phyloP scores from a whole-genome alignment of 2,329 filamentous ascomycete species.

The Colletotrichum limetticola region DNA sequence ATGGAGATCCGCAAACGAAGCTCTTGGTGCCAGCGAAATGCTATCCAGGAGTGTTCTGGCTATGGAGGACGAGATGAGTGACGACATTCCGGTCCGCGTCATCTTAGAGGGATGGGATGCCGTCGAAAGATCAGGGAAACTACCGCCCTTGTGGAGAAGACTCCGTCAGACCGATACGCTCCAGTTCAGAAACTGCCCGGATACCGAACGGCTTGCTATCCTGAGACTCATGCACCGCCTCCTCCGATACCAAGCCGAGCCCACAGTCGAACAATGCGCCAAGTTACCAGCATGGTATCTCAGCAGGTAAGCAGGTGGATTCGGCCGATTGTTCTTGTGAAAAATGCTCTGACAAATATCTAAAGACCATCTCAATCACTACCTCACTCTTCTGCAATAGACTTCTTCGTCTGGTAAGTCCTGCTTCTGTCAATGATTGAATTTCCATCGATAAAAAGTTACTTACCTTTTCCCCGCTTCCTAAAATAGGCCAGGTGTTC shows the following conservation, averaged over 20 bases:
- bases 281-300: conserved; percentile 40
- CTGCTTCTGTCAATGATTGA: not conserved
- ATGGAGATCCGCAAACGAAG: conserved; percentile 40
- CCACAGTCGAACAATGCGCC: conserved; percentile 34
- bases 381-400: conserved; percentile 42
- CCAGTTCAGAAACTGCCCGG: conserved; percentile 37
- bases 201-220: conserved; percentile 38
- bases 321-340: not conserved
- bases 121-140: conserved; percentile 37
- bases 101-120: conserved; percentile 42
- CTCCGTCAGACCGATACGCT: conserved; percentile 37
- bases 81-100: conserved; percentile 41
- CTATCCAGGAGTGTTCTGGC: conserved; percentile 6
- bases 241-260: conserved; percentile 41
- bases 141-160: conserved; percentile 41
- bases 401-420: conserved; percentile 44
- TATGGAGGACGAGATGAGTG: conserved; percentile 36
- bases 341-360: not conserved
- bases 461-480: not conserved
- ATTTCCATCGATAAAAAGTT: not conserved
- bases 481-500: conserved; percentile 39
- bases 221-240: conserved; percentile 40
- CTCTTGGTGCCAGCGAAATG: conserved; percentile 29
- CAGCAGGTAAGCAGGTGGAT: conserved; percentile 37
- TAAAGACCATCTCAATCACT: conserved; percentile 40